Conservation (phyloP, 2,329 filamentous ascomycete genomes). For the Xylaria sp. region DNA sequence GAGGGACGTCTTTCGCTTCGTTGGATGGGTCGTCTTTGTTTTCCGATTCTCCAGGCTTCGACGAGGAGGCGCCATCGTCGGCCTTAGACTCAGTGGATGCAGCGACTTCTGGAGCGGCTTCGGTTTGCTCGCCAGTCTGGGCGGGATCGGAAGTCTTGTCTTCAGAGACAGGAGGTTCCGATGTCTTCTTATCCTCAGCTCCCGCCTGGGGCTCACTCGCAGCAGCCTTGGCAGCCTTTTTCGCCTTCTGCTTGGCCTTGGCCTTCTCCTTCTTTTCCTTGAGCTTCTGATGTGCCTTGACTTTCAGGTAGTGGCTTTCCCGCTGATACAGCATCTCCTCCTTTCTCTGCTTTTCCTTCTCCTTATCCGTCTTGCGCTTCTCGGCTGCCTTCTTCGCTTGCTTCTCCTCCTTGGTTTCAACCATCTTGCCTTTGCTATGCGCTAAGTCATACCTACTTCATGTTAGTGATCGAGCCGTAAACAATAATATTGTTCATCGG, state of each 20-base stretch:
- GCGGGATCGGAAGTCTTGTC: slow-evolving; percentile 36
- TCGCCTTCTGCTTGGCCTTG: slow-evolving; percentile 52
- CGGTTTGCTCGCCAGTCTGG: slow-evolving; percentile 46
- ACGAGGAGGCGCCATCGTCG: slow-evolving; percentile 16
- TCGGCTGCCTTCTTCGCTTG: slow-evolving; percentile 58
- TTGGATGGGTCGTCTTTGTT: background rate
- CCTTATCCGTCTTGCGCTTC: slow-evolving; percentile 55
- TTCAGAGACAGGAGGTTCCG: background rate
- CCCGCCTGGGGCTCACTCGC: slow-evolving; percentile 37
- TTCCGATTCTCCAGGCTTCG: slow-evolving; percentile 23
- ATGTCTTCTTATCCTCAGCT: slow-evolving; percentile 35
- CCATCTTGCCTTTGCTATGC: slow-evolving; percentile 69
- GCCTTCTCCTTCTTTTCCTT: slow-evolving; percentile 53
- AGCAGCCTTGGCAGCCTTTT: slow-evolving; percentile 46
- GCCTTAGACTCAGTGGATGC: background rate
- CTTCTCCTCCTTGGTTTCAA: slow-evolving; percentile 61
- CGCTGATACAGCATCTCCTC: slow-evolving; percentile 52
- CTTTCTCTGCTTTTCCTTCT: slow-evolving; percentile 52
- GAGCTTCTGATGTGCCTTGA: slow-evolving; percentile 57
- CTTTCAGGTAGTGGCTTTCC: slow-evolving; percentile 45
- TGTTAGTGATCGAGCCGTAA: background rate
- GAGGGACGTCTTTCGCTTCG: background rate
- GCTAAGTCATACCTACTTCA: slow-evolving; percentile 69
- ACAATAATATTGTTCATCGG: background rate
- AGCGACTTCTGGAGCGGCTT: background rate